Base-by-base conservation (phyloP, 805 yeast genomes). In the Zygotorulaspora florentina region DNA sequence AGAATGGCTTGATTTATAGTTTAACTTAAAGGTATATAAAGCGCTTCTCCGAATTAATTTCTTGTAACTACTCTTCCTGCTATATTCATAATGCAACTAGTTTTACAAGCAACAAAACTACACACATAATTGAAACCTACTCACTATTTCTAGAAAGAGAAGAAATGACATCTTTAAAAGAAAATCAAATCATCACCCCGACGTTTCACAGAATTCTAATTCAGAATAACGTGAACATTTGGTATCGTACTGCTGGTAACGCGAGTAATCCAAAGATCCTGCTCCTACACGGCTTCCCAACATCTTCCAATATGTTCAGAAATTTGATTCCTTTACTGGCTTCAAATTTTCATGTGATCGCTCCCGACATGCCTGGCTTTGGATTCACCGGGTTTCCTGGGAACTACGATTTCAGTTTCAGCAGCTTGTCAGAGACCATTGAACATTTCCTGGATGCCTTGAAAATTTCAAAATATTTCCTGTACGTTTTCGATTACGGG, bases 291-390 rank as follows among this genome's bases (percentile, higher is more conserved):
- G 77, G 77, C 1, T 72, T 58, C 46, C 77, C 77, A 9, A 59
- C 74, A 3, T 71, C 77, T 3, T 72, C 76, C 1, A 61, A 63
- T 45, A 64, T 61, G 68, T 72, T 56, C 56, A 55, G 71, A 34
- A 51, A 64, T 36, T 50, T 72, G 50, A 69, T 72, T 43, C 68
- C 72, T 3, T 50, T 69, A 28, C 55, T 72, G 26, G 61, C 68
- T 3, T 51, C 63, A 4, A 46, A 65, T 16, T 73, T 58, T 48
- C 73, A 67, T 42, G 59, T 72, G 10, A 49, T 72, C 42, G 76
- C 76, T 3, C 76, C 76, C 7, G 77, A 72, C 50, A 50, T 72
- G n/a, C 77, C 76, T 11, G 68, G 72, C 8, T 71, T 57, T 51
- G 76, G 76, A 2, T 61, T 56, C 43, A 68, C 75, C 2, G 59